phyloP scores from a whole-genome alignment of 2,329 filamentous ascomycete genomes.

The Trichophyton simii region DNA sequence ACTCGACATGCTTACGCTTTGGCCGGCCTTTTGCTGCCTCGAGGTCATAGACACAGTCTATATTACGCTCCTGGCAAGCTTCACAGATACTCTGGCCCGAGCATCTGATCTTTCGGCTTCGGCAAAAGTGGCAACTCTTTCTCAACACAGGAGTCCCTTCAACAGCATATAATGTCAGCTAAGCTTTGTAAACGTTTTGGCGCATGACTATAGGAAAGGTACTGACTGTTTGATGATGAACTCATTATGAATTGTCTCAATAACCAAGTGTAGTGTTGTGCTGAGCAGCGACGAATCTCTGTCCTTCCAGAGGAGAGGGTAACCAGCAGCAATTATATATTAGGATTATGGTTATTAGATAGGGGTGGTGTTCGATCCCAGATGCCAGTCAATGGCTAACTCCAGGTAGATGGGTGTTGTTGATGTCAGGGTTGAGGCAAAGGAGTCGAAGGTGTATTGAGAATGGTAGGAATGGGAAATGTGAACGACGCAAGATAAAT shows the following conservation, averaged over 20 bases:
- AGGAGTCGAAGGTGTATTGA: neutral
- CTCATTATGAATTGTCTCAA: conserved; percentile 4
- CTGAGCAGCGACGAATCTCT: neutral
- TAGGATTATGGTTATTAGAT: neutral
- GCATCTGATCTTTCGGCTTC: conserved; percentile 9
- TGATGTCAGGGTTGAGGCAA: neutral
- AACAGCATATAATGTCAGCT: neutral
- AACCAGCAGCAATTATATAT: neutral
- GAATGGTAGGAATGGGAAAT: neutral
- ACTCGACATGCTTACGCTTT: conserved; percentile 7
- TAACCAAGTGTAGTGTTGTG: neutral
- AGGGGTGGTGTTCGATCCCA: neutral
- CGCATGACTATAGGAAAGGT: neutral
- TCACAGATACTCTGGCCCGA: conserved; percentile 9
- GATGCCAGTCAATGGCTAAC: conserved; percentile 1
- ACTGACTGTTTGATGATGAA: conserved; percentile 5
- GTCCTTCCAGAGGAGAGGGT: neutral
- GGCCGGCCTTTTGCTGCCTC: conserved; percentile 9
- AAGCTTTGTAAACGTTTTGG: neutral
- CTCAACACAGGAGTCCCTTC: conserved; percentile 6
- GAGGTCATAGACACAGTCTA: conserved; percentile 9
- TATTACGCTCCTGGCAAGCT: conserved; percentile 9
- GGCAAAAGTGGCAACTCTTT: conserved; percentile 9
- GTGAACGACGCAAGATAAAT: neutral
- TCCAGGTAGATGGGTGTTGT: neutral